Conservation (phyloP, 116 monocot species). For the Zostera marina region DNA sequence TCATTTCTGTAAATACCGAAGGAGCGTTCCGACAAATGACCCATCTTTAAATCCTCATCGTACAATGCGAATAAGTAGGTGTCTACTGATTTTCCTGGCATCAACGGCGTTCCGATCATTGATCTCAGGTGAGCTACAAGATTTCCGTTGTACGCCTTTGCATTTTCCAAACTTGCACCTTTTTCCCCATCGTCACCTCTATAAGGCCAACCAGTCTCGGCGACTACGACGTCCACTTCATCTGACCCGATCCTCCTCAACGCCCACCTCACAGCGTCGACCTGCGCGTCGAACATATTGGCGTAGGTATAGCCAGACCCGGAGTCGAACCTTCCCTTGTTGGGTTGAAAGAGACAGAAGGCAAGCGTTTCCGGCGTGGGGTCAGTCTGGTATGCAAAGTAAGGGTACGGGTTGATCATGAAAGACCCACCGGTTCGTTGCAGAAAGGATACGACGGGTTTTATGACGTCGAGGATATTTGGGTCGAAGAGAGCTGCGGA, state of each 20-base stretch:
- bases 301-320: slow-evolving; percentile 37
- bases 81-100: slow-evolving; percentile 48
- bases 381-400: slow-evolving; percentile 7
- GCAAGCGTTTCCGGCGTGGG: slow-evolving; percentile 55
- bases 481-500: slow-evolving; percentile 25
- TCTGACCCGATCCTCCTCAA: slow-evolving; percentile 18
- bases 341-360: slow-evolving; percentile 53
- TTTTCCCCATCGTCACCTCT: slow-evolving; percentile 40
- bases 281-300: slow-evolving; percentile 79
- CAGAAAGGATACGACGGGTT: not conserved
- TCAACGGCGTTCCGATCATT: slow-evolving; percentile 43
- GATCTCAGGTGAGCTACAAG: slow-evolving; percentile 44
- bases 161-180: slow-evolving; percentile 56
- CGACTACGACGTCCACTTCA: slow-evolving; percentile 40
- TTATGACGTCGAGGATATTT: slow-evolving; percentile 4
- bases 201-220: slow-evolving; percentile 87
- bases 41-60: slow-evolving; percentile 73
- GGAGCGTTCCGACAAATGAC: slow-evolving; percentile 46
- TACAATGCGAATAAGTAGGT: slow-evolving; percentile 73
- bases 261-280: slow-evolving; percentile 61
- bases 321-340: slow-evolving; percentile 31
- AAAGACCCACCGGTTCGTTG: slow-evolving; percentile 15
- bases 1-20: slow-evolving; percentile 64
- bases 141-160: slow-evolving; percentile 38
- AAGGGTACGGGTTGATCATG: slow-evolving; percentile 73